Evolutionary conservation across 2,329 filamentous ascomycete genomes (phyloP), one percentile per base, ranked within the genome.

Genomic region (Seiridium cupressi): DNA sequence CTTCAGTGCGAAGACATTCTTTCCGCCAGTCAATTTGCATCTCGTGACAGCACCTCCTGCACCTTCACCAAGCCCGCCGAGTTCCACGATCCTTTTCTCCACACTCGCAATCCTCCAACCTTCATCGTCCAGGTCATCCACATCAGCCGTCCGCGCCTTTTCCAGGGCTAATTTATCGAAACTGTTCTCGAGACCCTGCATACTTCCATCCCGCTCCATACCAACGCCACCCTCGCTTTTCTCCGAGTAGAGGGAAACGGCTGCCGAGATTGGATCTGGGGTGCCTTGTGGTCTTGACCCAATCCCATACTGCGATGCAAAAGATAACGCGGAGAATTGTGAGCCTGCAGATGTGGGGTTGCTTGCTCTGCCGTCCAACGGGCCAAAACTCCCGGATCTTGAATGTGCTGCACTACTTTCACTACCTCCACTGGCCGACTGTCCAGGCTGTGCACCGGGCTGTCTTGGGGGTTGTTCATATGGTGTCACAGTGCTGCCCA

Each of bases 1-100:
- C 88, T 99, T 99, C 57, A 99, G 79, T 6, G 95, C 95, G 80
- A 99, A 99, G 6, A 97, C 85, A 0, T 92, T 97, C 79, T 96
- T 97, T 62, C 93, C 93, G 44, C 90, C 92, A 73, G 92, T 94
- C 64, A 99, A 82, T 74, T 89, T 89, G 75, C 93, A 96, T 70
- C 90, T 88, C 32, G 94, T 99, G 55, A 99, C 95, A 5, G 95
- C 95, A 72, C 95, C 95, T 64, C 95, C 95, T 53, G 95, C 95
- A 68, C 95, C 95, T 75, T 99, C 95, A 60, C 95, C 95, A 47
- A 99, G 78, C 70, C 90, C 93, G 35, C 94, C 95, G 35, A 97
- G 78, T 76, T 99, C 93, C 55, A 91, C 81, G 63, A 99, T 96
- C 68, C 93, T 86, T 66, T 91, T 90, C 72, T 96, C 92, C 73